These are phyloP conservation scores for Solanum chilense DNA, from an alignment of 257 asterid species.

Conservation along the genomic window DNA sequence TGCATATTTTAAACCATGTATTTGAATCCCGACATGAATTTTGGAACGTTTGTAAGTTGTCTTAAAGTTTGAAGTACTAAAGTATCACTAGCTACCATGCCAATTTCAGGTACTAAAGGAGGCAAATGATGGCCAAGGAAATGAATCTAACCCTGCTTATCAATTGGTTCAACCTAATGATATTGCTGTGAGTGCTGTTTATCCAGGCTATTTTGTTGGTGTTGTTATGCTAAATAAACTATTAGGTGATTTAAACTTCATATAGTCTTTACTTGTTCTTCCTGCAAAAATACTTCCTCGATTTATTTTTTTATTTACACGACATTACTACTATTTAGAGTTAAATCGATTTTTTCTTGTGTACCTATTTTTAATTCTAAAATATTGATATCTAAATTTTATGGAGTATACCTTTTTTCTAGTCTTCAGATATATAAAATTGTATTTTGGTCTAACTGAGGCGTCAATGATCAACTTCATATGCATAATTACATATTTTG, in stretches of 20 bases:
- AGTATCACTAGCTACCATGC: neutral
- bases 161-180: neutral
- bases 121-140: neutral
- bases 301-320: too few species aligned
- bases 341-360: neutral
- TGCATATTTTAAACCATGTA: neutral
- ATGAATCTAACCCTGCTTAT: neutral
- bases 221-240: neutral
- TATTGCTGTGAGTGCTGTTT: constrained; percentile 3
- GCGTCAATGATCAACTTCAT: neutral
- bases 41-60: neutral
- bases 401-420: neutral
- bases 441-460: neutral
- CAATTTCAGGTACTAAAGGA: neutral
- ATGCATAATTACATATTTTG: neutral
- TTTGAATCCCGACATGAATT: neutral
- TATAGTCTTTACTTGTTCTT: neutral
- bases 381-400: neutral
- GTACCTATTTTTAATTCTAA: neutral
- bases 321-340: neutral
- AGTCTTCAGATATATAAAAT: neutral
- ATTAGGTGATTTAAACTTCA: neutral
- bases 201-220: neutral
- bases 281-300: neutral
- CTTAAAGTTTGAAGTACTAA: neutral